These are phyloP conservation scores for Russula sp. DNA, from an alignment of 768 basidiomycete genomes.

Conservation along the genomic window DNA sequence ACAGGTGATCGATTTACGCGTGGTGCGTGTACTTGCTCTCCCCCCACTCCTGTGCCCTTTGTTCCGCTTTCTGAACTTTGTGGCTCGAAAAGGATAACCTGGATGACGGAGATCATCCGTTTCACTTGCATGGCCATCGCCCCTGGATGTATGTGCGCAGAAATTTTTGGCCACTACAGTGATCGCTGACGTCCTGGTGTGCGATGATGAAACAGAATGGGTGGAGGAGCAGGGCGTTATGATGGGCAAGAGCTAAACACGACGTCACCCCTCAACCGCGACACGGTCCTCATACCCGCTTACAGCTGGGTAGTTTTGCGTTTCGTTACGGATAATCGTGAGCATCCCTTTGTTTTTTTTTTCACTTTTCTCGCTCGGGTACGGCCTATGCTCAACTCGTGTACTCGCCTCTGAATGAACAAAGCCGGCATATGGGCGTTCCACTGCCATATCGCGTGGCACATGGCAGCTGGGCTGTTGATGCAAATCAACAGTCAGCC, in stretches of 20 bases:
- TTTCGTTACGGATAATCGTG: conserved; percentile 19
- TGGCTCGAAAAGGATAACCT: conserved; percentile 20
- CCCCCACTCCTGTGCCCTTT: background rate
- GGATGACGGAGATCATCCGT: conserved; percentile 19
- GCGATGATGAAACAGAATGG: conserved; percentile 9
- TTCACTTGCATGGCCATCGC: conserved; percentile 16
- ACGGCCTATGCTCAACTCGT: background rate
- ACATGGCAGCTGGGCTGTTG: conserved; percentile 16
- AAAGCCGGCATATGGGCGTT: conserved; percentile 19
- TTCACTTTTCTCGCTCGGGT: too few species aligned
- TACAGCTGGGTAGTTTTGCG: conserved; percentile 14
- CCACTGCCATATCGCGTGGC: conserved; percentile 19
- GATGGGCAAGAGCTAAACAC: conserved; percentile 7
- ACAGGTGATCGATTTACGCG: conserved; percentile 13
- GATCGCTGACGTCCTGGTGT: background rate
- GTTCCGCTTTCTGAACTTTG: background rate
- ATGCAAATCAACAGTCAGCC: conserved; percentile 13
- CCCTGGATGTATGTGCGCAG: conserved; percentile 12
- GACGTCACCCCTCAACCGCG: conserved; percentile 14
- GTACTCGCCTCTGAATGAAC: background rate
- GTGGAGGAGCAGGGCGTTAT: conserved; percentile 11
- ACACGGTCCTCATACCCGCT: conserved; percentile 17
- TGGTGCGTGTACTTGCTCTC: background rate
- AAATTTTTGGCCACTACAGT: too few species aligned
- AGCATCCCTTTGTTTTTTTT: background rate